phyloP scores from a whole-genome alignment of 768 basidiomycete genomes.

The Thelephora aurantiotincta region DNA sequence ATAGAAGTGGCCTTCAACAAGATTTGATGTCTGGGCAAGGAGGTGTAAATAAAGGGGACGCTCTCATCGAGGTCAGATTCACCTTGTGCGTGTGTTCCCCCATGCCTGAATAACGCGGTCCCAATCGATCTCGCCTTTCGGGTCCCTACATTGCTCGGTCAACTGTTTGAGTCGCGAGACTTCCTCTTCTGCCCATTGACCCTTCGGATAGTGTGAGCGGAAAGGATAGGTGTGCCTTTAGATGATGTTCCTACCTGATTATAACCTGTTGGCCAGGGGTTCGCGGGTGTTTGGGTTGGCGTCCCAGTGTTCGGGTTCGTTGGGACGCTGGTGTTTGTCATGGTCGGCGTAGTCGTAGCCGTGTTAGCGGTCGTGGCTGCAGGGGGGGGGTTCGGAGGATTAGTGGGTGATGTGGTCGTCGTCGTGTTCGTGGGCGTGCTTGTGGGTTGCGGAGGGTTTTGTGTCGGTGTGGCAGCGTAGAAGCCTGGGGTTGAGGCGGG shows the following conservation, averaged over 20 bases:
- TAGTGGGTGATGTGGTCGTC: slow-evolving; percentile 8
- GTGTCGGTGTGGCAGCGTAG: slow-evolving; percentile 6
- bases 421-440: slow-evolving; percentile 6
- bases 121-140: slow-evolving; percentile 60
- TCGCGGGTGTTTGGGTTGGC: slow-evolving; percentile 3
- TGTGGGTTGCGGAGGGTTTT: slow-evolving; percentile 6
- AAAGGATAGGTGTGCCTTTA: slow-evolving; percentile 1
- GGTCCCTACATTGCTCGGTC: slow-evolving; percentile 47
- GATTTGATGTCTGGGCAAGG: slow-evolving; percentile 53
- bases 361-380: slow-evolving; percentile 7
- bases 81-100: slow-evolving; percentile 66
- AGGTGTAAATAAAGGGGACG: neutral
- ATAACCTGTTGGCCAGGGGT: neutral
- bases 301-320: slow-evolving; percentile 17
- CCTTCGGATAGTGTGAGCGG: slow-evolving; percentile 24
- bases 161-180: slow-evolving; percentile 51
- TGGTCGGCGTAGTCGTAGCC: neutral
- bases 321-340: slow-evolving; percentile 4
- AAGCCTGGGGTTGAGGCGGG: slow-evolving; percentile 3
- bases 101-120: slow-evolving; percentile 64
- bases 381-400: slow-evolving; percentile 5
- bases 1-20: slow-evolving; percentile 69
- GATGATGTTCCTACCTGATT: slow-evolving; percentile 6
- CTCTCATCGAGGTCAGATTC: slow-evolving; percentile 8
- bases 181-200: slow-evolving; percentile 72